Percentiles rank a stretch among this genome's conserved stretches.
Evolutionary conservation across 2,329 filamentous ascomycete species (phyloP).

Genomic region (Colletotrichum neosansevieriae): DNA sequence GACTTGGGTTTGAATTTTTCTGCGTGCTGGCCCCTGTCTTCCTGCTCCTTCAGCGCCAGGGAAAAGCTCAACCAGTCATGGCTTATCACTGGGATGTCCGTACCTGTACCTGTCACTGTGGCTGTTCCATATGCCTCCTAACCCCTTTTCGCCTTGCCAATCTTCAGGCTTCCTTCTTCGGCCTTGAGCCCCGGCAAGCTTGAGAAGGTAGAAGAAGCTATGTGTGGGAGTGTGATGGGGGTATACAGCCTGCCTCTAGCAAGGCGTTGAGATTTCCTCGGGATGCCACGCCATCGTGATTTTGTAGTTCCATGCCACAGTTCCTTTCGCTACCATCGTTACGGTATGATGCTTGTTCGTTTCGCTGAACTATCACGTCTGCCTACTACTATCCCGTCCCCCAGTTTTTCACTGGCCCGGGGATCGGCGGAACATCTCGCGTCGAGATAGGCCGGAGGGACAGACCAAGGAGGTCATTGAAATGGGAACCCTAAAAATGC

Average conservation of each 20-base stretch:
- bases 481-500: too few species aligned
- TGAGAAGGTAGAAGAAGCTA: not conserved
- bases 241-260: not conserved
- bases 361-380: not conserved
- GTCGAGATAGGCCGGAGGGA: constrained; percentile 1
- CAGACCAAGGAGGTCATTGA: not conserved
- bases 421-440: constrained; percentile 9
- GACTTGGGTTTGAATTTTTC: constrained; percentile 8
- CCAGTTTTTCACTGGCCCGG: not conserved
- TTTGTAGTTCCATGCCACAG: not conserved
- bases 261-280: not conserved
- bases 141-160: not conserved
- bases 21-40: constrained; percentile 6
- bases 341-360: not conserved
- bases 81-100: not conserved
- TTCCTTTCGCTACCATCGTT: not conserved
- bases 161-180: not conserved
- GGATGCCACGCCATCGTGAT: not conserved
- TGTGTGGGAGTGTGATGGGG: constrained; percentile 3
- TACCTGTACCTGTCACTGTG: constrained; percentile 12
- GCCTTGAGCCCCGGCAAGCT: not conserved
- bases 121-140: constrained; percentile 11
- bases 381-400: constrained; percentile 1
- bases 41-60: constrained; percentile 16
- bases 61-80: not conserved